phyloP scores from a whole-genome alignment of 177 flowering plant genomes.

The Vitis hybrid region DNA sequence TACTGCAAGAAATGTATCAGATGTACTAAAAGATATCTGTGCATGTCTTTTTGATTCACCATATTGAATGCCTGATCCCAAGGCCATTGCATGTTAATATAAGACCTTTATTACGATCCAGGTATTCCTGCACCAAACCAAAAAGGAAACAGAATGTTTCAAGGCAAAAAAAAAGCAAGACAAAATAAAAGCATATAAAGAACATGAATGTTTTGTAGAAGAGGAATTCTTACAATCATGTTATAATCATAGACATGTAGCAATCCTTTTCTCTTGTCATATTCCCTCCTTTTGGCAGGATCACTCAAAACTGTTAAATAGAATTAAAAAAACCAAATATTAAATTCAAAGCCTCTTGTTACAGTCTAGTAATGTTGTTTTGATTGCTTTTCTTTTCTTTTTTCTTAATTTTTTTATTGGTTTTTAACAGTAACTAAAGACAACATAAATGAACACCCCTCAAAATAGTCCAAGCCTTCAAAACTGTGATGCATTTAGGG shows the following conservation, averaged over 20 bases:
- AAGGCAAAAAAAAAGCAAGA: background rate
- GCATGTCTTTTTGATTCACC: conserved; percentile 29
- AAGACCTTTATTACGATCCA: conserved; percentile 75
- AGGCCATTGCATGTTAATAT: conserved; percentile 95
- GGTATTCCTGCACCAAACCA: conserved; percentile 66
- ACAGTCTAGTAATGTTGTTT: background rate
- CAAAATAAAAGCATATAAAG: background rate
- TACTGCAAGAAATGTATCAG: background rate
- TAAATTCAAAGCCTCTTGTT: conserved; percentile 1
- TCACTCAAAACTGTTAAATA: conserved; percentile 70
- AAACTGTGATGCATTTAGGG: background rate
- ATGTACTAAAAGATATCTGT: background rate
- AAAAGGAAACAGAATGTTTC: background rate
- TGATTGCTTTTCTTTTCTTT: background rate
- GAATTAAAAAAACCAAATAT: background rate
- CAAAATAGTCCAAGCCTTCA: background rate
- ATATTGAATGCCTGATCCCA: conserved; percentile 68
- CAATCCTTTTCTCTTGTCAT: conserved; percentile 62
- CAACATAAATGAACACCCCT: background rate
- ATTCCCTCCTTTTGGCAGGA: conserved; percentile 73
- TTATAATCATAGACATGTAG: conserved; percentile 50
- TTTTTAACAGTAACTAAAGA: background rate
- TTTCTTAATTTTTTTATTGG: background rate
- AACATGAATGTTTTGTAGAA: background rate
- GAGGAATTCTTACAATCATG: conserved; percentile 45